Evolutionary conservation across 1,284 basidiomycete species (phyloP).

Genomic region (Moniliella sp.): DNA sequence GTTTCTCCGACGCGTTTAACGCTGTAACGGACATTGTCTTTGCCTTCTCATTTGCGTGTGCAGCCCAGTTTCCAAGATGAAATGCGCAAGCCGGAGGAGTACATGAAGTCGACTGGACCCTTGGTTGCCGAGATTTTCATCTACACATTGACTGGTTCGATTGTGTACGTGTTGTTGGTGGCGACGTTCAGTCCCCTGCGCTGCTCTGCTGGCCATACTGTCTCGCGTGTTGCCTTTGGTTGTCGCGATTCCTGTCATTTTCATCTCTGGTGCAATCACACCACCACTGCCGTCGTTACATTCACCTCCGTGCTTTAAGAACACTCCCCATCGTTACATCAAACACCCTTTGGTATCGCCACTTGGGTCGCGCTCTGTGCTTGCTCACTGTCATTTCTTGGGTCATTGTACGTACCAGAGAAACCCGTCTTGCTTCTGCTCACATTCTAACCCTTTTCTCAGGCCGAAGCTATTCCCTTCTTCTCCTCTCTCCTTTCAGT

Average conservation of each 20-base stretch:
- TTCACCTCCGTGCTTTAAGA: conserved; percentile 12
- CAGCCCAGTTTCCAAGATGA: conserved; percentile 22
- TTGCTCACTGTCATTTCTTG: conserved; percentile 1
- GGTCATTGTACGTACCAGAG: too few species aligned
- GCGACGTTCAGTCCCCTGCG: conserved; percentile 12
- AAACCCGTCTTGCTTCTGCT: too few species aligned
- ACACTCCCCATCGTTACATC: conserved; percentile 15
- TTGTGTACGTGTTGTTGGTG: conserved; percentile 20
- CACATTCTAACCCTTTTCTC: too few species aligned
- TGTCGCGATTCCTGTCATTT: conserved; percentile 5
- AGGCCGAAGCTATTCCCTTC: conserved; percentile 18
- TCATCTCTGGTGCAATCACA: conserved; percentile 25
- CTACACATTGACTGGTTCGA: conserved; percentile 20
- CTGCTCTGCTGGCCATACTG: conserved; percentile 12
- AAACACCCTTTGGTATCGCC: conserved; percentile 12
- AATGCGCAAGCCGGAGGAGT: conserved; percentile 19
- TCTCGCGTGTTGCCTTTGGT: conserved; percentile 21
- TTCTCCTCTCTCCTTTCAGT: conserved; percentile 15
- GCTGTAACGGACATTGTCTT: conserved; percentile 18
- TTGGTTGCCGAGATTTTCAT: conserved; percentile 20
- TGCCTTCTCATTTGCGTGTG: conserved; percentile 20
- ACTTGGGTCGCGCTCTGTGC: conserved; percentile 15
- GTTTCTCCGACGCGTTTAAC: conserved; percentile 1
- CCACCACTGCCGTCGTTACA: conserved; percentile 11
- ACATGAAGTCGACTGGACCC: conserved; percentile 13